Percentiles rank a stretch among this genome's conserved stretches.
Evolutionary conservation across 2,329 filamentous ascomycete genomes (phyloP).

Genomic region (Fusarium sp.): DNA sequence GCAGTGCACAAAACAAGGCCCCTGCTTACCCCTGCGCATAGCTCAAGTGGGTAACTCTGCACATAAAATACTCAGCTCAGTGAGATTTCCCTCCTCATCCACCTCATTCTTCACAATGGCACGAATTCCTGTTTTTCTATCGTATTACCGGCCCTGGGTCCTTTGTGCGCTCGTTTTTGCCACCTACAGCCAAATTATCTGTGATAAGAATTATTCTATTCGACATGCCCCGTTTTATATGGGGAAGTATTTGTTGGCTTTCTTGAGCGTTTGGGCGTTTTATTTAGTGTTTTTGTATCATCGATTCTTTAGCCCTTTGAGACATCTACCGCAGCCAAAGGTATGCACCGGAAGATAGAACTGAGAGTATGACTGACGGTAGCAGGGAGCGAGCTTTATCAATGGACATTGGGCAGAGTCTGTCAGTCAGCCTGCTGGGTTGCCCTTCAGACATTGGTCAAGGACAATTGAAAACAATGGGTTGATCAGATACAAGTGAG

Average conservation of each 20-base stretch:
- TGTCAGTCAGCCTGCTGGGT: constrained; percentile 26
- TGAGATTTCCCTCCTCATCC: constrained; percentile 12
- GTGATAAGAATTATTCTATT: not conserved
- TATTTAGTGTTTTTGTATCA: constrained; percentile 22
- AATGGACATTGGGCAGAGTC: constrained; percentile 36
- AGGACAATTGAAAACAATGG: constrained; percentile 37
- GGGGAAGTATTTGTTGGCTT: not conserved
- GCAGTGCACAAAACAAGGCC: constrained; percentile 8
- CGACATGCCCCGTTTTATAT: not conserved
- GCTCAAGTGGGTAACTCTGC: constrained; percentile 2
- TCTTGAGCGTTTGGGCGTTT: constrained; percentile 15
- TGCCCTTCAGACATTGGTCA: constrained; percentile 28
- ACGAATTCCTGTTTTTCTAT: constrained; percentile 15
- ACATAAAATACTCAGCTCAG: constrained; percentile 19
- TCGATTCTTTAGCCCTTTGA: constrained; percentile 18
- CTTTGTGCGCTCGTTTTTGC: not conserved
- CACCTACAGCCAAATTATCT: not conserved
- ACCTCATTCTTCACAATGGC: constrained; percentile 7
- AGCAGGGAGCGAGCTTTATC: constrained; percentile 8
- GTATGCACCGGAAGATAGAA: fast-evolving
- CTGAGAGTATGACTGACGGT: not conserved
- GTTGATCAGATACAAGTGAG: constrained; percentile 26
- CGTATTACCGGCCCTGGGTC: constrained; percentile 28
- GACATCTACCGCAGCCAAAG: constrained; percentile 15
- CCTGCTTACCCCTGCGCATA: not conserved